Evolutionary conservation across 2,329 filamentous ascomycete genomes (phyloP).

Genomic region (Aureobasidium melanogenum): DNA sequence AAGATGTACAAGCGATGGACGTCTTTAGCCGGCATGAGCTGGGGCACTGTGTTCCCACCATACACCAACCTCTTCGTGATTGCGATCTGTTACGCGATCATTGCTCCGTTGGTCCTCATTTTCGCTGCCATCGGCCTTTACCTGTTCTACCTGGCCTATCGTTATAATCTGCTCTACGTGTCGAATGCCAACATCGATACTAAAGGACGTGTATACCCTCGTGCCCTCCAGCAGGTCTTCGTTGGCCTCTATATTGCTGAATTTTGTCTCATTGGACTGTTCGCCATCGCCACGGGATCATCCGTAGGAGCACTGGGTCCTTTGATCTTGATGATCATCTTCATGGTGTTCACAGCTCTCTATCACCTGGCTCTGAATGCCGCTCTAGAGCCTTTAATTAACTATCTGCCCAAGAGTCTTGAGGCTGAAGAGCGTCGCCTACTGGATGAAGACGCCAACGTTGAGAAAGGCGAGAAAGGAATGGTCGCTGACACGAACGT

Average conservation of each 20-base stretch:
- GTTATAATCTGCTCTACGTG: conserved; percentile 86
- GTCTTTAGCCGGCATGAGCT: conserved; percentile 62
- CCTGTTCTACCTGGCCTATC: conserved; percentile 78
- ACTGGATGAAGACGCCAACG: conserved; percentile 23
- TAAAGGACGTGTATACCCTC: conserved; percentile 77
- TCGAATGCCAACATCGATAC: conserved; percentile 75
- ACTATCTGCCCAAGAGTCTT: conserved; percentile 56
- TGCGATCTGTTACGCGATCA: conserved; percentile 76
- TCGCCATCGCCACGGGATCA: conserved; percentile 56
- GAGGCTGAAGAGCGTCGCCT: conserved; percentile 30
- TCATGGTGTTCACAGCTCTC: conserved; percentile 65
- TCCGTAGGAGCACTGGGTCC: conserved; percentile 47
- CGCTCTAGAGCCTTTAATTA: conserved; percentile 67
- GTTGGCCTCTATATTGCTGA: conserved; percentile 77
- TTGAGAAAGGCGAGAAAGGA: conserved; percentile 24
- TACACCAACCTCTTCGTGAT: conserved; percentile 76
- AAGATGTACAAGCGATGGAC: conserved; percentile 74
- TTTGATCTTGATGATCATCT: conserved; percentile 64
- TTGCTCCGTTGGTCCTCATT: conserved; percentile 74
- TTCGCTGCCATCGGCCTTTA: conserved; percentile 73
- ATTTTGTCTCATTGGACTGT: conserved; percentile 75
- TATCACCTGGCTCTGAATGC: conserved; percentile 66
- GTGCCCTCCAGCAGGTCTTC: conserved; percentile 78
- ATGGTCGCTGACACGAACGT: conserved; percentile 26
- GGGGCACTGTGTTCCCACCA: conserved; percentile 75